phyloP scores from a whole-genome alignment of 129 eudicot species.

The Chrysanthemum lavandulifolium region DNA sequence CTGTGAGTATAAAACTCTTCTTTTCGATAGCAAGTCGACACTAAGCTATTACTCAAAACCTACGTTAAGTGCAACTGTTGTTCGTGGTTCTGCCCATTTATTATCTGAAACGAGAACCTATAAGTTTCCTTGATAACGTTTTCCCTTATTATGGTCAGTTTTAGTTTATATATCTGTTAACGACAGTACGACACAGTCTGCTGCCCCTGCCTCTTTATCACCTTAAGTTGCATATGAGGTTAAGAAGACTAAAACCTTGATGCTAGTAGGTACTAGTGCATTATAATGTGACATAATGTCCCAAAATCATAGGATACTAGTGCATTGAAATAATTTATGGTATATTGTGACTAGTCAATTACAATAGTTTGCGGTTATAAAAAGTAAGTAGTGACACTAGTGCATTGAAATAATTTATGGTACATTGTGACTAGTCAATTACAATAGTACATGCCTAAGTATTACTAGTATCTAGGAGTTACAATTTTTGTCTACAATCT shows the following conservation, averaged over 20 bases:
- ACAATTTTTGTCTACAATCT: background rate
- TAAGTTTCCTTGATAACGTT: background rate
- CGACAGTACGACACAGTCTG: too few species aligned
- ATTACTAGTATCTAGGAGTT: background rate
- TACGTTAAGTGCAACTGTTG: conserved; percentile 11
- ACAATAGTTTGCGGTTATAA: background rate
- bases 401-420: background rate
- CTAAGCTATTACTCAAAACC: conserved; percentile 6
- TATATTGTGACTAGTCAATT: background rate
- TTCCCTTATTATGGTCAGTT: conserved; percentile 2
- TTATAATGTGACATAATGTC: background rate
- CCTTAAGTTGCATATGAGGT: too few species aligned
- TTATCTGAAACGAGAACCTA: conserved; percentile 2
- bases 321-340: background rate
- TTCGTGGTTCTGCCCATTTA: conserved; percentile 1
- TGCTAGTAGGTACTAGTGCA: too few species aligned
- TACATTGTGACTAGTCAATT: background rate
- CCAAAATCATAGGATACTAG: background rate
- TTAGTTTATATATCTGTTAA: too few species aligned
- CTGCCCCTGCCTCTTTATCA: too few species aligned
- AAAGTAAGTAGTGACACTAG: background rate
- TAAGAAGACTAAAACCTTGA: too few species aligned
- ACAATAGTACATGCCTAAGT: background rate
- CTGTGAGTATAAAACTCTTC: conserved; percentile 43
- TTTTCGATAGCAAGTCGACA: background rate